A percentile compares a stretch with the other conserved stretches of the same genome.
Evolutionary conservation across 768 basidiomycete genomes (phyloP).

Genomic region (Lentinula lateritia): DNA sequence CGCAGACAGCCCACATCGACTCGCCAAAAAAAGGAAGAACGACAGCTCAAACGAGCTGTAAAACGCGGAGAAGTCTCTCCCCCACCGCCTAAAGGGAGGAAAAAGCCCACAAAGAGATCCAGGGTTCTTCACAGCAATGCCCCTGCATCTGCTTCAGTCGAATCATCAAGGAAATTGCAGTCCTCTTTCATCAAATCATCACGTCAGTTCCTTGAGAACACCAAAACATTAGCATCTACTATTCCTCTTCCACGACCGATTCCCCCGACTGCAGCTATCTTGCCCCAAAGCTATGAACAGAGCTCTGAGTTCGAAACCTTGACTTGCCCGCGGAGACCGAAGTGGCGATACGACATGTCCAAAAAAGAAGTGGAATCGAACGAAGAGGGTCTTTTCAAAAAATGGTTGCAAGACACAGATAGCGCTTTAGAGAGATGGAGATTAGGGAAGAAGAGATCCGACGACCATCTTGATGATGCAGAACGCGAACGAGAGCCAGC

Average conservation of each 20-base stretch:
- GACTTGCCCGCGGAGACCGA: constrained; percentile 67
- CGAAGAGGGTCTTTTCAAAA: constrained; percentile 78
- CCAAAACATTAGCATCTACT: constrained; percentile 49
- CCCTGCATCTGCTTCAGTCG: background rate
- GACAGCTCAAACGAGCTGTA: constrained; percentile 74
- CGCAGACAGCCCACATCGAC: constrained; percentile 53
- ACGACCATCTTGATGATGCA: constrained; percentile 9
- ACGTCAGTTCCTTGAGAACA: constrained; percentile 51
- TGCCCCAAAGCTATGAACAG: constrained; percentile 19
- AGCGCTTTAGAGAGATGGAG: constrained; percentile 49
- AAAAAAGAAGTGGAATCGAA: constrained; percentile 89
- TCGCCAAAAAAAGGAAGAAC: constrained; percentile 66
- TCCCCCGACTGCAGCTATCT: constrained; percentile 29
- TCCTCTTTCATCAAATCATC: constrained; percentile 67
- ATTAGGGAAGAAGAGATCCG: constrained; percentile 9
- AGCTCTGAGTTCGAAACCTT: constrained; percentile 14
- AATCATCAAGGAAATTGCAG: constrained; percentile 48
- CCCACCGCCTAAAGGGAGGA: constrained; percentile 22
- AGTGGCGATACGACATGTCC: constrained; percentile 81
- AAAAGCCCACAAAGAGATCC: constrained; percentile 13
- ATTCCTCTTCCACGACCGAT: constrained; percentile 56
- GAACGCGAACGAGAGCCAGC: constrained; percentile 5
- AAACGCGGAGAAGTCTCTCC: constrained; percentile 70
- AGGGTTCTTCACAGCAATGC: background rate
- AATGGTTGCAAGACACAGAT: constrained; percentile 73